Evolutionary conservation across 768 basidiomycete species (phyloP).

Genomic region (Tulasnella calospora): DNA sequence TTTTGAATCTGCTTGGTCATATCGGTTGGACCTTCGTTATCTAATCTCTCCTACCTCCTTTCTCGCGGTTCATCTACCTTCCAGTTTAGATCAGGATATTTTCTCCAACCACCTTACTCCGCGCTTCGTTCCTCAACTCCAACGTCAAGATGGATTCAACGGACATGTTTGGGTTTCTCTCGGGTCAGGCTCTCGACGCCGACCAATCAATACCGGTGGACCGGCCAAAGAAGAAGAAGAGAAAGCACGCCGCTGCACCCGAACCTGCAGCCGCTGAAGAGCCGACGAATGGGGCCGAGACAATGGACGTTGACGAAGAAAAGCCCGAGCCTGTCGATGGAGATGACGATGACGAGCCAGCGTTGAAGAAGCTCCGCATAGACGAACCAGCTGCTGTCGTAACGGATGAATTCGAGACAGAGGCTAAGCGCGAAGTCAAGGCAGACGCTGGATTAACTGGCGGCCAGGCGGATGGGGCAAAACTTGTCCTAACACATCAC

Average conservation of each 20-base stretch:
- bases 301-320: constrained; percentile 36
- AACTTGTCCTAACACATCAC: constrained; percentile 77
- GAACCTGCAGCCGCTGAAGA: not conserved
- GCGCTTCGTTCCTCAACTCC: not conserved
- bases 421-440: constrained; percentile 86
- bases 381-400: constrained; percentile 67
- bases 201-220: not conserved
- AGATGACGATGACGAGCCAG: constrained; percentile 39
- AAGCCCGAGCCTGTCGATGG: constrained; percentile 40
- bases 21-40: not conserved
- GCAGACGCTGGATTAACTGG: constrained; percentile 84
- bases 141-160: not conserved
- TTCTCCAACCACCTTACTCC: constrained; percentile 9
- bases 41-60: not conserved
- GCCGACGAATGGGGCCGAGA: constrained; percentile 35
- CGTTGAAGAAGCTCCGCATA: constrained; percentile 54
- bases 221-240: constrained; percentile 31
- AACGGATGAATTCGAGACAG: constrained; percentile 91
- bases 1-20: not conserved
- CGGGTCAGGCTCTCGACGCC: constrained; percentile 21
- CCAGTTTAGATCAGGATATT: constrained; percentile 8
- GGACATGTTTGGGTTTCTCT: constrained; percentile 66
- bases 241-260: constrained; percentile 31
- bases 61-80: not conserved
- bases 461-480: constrained; percentile 56